Base-by-base conservation (phyloP, 2,329 filamentous ascomycete species). In the Colletotrichum truncatum region DNA sequence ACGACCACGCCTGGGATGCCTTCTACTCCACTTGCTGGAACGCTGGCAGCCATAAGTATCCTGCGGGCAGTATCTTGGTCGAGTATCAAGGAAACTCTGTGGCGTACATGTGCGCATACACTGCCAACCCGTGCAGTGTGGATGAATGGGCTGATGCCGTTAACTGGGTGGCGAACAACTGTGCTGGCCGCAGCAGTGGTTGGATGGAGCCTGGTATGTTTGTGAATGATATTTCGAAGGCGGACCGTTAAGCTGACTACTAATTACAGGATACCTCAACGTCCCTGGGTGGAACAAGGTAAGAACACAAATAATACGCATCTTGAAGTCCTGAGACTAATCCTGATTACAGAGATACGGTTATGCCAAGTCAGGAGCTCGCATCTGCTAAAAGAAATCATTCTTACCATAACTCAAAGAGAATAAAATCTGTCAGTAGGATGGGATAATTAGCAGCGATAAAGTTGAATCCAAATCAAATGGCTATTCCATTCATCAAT, bases 201-300 rank as follows among this genome's bases (percentile, higher is more conserved):
- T 43, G 39, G 10, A 43, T 43, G 6, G 39, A 43, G 39, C 39
- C 39, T 21, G 39, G 11, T 43, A 43, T 21, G 39, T 43, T 0
- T 23, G 9, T 21, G 11, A 43, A 6, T 0, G 10, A 23, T 21
- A 21, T 5, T 0, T 23, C 10, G 0, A 21, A 43, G 0, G 0
- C 10, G 18, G 1, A 12, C 0, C 23, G 1, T 4, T 21, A 21
- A 41, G 4, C 16, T 43, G 4, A 23, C 7, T 4, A 14, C 16
- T 43, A 0, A 23, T 12, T 0, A 21, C 18, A 43, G 39, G 16
- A 14, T 23, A 43, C 23, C 39, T 43, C 39, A 5, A 43, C 23
- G 39, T 43, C 18, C 39, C 39, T 0, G 18, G 18, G 23, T 23
- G 39, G 39, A 14, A 43, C 18, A 43, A 23, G 39, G 39, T 43